phyloP scores from a whole-genome alignment of 1,284 basidiomycete genomes.

The Sporisorium scitamineum region DNA sequence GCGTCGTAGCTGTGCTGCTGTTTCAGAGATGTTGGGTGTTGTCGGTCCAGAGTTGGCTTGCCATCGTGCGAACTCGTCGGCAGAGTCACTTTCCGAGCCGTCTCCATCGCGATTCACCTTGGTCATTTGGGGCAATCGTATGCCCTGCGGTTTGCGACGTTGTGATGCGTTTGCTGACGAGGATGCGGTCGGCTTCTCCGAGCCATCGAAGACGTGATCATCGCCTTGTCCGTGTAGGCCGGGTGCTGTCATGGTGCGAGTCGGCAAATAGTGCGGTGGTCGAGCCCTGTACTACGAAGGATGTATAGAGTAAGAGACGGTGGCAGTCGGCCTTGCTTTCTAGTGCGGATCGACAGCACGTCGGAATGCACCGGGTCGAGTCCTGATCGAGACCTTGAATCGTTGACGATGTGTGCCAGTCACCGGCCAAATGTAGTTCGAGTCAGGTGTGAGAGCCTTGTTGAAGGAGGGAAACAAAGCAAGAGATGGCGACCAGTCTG shows the following conservation, averaged over 20 bases:
- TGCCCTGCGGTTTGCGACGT: constrained; percentile 25
- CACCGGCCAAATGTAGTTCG: background rate
- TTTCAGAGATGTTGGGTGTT: constrained; percentile 66
- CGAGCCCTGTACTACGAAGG: background rate
- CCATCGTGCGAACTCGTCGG: constrained; percentile 43
- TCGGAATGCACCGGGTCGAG: background rate
- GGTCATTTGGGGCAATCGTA: constrained; percentile 42
- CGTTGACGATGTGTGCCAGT: background rate
- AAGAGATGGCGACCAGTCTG: background rate
- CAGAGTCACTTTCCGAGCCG: constrained; percentile 47
- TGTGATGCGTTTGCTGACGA: constrained; percentile 7
- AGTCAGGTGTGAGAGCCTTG: background rate
- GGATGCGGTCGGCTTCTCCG: constrained; percentile 13
- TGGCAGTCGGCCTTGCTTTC: background rate
- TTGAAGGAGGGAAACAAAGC: background rate
- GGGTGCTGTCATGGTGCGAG: constrained; percentile 3
- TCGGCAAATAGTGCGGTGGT: background rate
- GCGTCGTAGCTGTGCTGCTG: constrained; percentile 61
- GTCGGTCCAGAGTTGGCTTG: constrained; percentile 47
- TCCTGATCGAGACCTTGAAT: background rate
- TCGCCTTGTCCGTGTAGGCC: background rate
- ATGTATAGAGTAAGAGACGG: background rate
- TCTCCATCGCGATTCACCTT: constrained; percentile 35
- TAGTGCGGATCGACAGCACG: background rate
- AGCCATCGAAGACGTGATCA: background rate